These are phyloP conservation scores for Trichosporon sp. DNA, from an alignment of 1,284 basidiomycete genomes.

Conservation along the genomic window DNA sequence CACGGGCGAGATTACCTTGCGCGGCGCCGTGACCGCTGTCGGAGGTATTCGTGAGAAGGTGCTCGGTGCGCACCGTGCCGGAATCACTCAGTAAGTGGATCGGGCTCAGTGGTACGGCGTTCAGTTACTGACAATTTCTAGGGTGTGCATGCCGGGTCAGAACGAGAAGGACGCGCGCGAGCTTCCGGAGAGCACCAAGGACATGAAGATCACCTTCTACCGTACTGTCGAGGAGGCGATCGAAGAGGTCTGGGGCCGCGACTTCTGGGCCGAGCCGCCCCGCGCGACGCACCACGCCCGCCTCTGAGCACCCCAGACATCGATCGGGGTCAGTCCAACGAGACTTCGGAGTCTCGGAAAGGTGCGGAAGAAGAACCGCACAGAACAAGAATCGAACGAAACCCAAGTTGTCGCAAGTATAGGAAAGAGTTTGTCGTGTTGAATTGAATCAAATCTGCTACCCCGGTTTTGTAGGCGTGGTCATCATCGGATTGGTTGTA, in stretches of 20 bases:
- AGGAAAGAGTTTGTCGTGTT: not conserved
- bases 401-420: not conserved
- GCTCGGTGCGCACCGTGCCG: constrained; percentile 85
- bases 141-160: constrained; percentile 73
- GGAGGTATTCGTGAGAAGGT: constrained; percentile 94
- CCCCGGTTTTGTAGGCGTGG: not conserved
- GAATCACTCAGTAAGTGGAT: constrained; percentile 68
- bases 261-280: constrained; percentile 23
- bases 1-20: constrained; percentile 90
- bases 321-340: not conserved
- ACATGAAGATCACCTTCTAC: constrained; percentile 74
- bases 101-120: not conserved
- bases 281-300: constrained; percentile 20
- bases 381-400: constrained; percentile 9
- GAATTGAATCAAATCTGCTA: constrained; percentile 6
- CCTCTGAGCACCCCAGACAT: constrained; percentile 15
- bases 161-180: constrained; percentile 88
- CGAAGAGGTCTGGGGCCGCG: constrained; percentile 47
- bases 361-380: not conserved
- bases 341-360: not conserved
- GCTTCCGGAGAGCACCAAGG: constrained; percentile 84
- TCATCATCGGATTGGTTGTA: constrained; percentile 6
- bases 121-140: constrained; percentile 23
- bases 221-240: constrained; percentile 43
- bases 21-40: constrained; percentile 86